phyloP scores from a whole-genome alignment of 768 basidiomycete genomes.

The Termitomyces sp. region DNA sequence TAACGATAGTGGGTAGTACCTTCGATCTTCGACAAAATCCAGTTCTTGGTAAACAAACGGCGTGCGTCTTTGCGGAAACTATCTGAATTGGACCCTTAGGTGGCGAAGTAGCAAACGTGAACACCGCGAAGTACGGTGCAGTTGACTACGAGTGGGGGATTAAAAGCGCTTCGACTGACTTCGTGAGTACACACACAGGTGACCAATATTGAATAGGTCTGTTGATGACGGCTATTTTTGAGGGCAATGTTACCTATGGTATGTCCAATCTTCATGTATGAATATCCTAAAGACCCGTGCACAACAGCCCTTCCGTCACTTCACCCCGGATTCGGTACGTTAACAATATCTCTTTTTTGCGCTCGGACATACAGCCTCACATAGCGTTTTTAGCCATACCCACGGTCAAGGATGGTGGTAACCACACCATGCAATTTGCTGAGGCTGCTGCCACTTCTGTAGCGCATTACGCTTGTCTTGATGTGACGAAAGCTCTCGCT shows the following conservation, averaged over 20 bases:
- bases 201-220: background rate
- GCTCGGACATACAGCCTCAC: background rate
- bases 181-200: constrained; percentile 48
- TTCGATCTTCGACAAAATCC: constrained; percentile 28
- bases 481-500: constrained; percentile 71
- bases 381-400: constrained; percentile 61
- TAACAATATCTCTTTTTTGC: background rate
- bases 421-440: constrained; percentile 74
- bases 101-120: constrained; percentile 60
- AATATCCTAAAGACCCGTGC: background rate
- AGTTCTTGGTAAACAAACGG: constrained; percentile 39
- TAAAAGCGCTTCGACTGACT: constrained; percentile 74
- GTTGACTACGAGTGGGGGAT: constrained; percentile 71
- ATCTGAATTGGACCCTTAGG: constrained; percentile 36
- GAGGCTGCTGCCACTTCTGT: constrained; percentile 55
- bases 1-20: constrained; percentile 11
- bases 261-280: constrained; percentile 11
- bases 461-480: constrained; percentile 67
- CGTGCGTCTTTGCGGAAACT: background rate
- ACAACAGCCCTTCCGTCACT: constrained; percentile 56
- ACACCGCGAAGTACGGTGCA: constrained; percentile 57
- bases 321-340: constrained; percentile 69
- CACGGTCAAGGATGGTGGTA: constrained; percentile 67
- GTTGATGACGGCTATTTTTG: background rate
- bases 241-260: constrained; percentile 83